Conservation (phyloP, 441 rosid genomes). For the Pelargonium fulgidum region DNA sequence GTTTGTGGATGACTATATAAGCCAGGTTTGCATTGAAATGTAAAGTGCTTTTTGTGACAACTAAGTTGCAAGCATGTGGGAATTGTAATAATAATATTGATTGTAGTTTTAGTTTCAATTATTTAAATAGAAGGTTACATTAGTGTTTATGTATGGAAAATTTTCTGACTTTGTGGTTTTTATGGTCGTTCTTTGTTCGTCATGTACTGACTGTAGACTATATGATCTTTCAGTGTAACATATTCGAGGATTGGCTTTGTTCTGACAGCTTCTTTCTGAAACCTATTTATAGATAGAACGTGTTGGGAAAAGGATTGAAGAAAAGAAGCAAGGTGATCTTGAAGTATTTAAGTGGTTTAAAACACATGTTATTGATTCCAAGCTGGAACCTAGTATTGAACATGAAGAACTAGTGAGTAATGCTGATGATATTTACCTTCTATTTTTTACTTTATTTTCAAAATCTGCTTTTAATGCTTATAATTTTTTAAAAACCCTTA, state of each 20-base stretch:
- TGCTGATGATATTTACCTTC: conserved; percentile 7
- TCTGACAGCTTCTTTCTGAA: conserved; percentile 12
- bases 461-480: neutral
- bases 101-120: neutral
- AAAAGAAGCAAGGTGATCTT: conserved; percentile 43
- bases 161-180: conserved; percentile 8
- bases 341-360: conserved; percentile 75
- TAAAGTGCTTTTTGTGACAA: neutral
- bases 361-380: conserved; percentile 60
- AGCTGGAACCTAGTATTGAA: conserved; percentile 66
- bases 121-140: neutral
- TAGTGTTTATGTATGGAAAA: neutral
- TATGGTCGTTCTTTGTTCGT: conserved; percentile 10
- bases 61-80: conserved; percentile 1
- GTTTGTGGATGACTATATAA: conserved; percentile 75
- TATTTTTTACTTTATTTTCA: conserved; percentile 14
- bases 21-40: conserved; percentile 40
- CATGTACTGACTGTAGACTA: neutral
- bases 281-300: conserved; percentile 44
- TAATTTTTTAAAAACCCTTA: neutral
- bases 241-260: conserved; percentile 4
- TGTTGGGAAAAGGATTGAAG: conserved; percentile 61
- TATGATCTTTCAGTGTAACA: neutral
- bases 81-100: neutral
- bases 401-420: conserved; percentile 74